Conservation (phyloP, 2,329 filamentous ascomycete genomes). For the Ophiostoma quercus region DNA sequence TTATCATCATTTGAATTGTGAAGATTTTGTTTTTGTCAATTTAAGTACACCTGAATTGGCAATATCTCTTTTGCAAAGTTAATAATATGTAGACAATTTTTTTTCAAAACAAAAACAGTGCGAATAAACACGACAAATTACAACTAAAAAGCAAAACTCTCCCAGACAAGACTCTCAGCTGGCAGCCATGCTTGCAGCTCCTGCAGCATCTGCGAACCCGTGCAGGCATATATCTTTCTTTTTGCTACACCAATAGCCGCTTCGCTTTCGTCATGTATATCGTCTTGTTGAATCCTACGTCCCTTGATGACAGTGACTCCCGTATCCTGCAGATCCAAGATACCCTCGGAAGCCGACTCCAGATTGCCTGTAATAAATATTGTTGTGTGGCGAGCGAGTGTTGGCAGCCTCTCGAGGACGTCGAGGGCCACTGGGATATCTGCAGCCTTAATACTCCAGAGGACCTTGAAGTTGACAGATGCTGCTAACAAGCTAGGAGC, state of each 20-base stretch:
- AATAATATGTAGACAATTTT: neutral
- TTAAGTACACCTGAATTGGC: too few species aligned
- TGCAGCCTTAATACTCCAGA: slow-evolving; percentile 61
- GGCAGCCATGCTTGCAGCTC: slow-evolving; percentile 48
- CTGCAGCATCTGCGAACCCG: slow-evolving; percentile 40
- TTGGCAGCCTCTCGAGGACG: slow-evolving; percentile 48
- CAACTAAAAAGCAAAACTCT: slow-evolving; percentile 47
- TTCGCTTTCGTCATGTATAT: slow-evolving; percentile 35
- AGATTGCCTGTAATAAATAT: slow-evolving; percentile 57
- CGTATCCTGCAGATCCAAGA: neutral
- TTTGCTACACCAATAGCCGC: slow-evolving; percentile 29
- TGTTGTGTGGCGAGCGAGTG: slow-evolving; percentile 47
- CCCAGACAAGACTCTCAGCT: slow-evolving; percentile 51
- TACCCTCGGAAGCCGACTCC: neutral
- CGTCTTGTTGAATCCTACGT: slow-evolving; percentile 38
- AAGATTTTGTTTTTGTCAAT: too few species aligned
- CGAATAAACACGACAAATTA: too few species aligned
- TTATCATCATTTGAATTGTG: too few species aligned
- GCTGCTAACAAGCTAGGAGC: slow-evolving; percentile 43
- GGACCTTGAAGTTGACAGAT: slow-evolving; percentile 43
- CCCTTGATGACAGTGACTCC: slow-evolving; percentile 35
- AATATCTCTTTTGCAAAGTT: too few species aligned
- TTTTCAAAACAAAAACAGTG: too few species aligned
- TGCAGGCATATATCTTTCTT: slow-evolving; percentile 50
- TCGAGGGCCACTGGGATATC: slow-evolving; percentile 62